Percentiles rank a stretch among this genome's conserved stretches.
Conservation (phyloP, 768 basidiomycete genomes). For the Roridomyces roridus region DNA sequence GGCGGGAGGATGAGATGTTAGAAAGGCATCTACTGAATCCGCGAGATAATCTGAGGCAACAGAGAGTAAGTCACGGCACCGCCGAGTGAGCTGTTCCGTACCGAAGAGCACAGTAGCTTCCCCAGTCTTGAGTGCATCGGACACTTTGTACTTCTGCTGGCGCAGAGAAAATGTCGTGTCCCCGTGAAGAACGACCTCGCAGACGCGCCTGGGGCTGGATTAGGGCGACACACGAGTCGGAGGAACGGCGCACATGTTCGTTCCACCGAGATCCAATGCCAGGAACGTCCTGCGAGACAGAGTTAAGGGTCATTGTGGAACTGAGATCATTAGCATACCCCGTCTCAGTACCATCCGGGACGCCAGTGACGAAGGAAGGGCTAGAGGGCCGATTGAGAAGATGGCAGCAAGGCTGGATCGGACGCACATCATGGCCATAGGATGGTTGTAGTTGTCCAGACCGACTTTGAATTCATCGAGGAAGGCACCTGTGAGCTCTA, state of each 20-base stretch:
- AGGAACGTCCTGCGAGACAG: constrained; percentile 78
- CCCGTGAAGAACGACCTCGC: constrained; percentile 91
- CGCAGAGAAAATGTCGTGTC: constrained; percentile 87
- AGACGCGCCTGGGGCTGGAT: constrained; percentile 74
- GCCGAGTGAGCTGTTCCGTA: constrained; percentile 37
- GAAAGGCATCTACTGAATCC: constrained; percentile 93
- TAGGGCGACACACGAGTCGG: constrained; percentile 11
- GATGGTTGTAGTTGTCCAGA: constrained; percentile 70
- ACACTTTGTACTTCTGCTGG: constrained; percentile 97
- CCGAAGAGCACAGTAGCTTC: constrained; percentile 89
- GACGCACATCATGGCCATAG: constrained; percentile 94
- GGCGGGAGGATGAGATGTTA: constrained; percentile 63
- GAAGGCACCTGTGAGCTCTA: constrained; percentile 79
- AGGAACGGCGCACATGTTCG: constrained; percentile 77
- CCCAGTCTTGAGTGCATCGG: constrained; percentile 91
- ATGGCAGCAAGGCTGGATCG: background rate
- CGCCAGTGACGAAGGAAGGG: constrained; percentile 94
- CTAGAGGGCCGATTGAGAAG: constrained; percentile 43
- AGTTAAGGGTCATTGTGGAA: background rate
- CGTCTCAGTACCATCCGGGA: constrained; percentile 92
- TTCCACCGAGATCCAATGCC: constrained; percentile 96
- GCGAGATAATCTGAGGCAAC: constrained; percentile 89
- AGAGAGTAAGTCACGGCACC: background rate
- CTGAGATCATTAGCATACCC: constrained; percentile 61
- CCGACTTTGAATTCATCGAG: constrained; percentile 81